phyloP scores from a whole-genome alignment of 805 yeast species.

The Myxozyma mucilagina region DNA sequence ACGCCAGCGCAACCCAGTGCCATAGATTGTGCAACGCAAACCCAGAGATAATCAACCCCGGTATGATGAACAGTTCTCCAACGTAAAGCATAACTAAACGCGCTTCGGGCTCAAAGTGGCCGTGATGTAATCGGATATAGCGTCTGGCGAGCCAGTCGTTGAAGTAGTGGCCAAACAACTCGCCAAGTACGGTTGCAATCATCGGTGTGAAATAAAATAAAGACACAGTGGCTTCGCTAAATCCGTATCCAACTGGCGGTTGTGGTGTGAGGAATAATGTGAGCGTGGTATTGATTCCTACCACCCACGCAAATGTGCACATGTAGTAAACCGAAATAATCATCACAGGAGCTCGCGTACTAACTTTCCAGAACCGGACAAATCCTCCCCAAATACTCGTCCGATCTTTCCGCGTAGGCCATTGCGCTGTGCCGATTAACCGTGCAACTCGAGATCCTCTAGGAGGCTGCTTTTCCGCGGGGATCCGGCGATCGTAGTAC shows the following conservation, averaged over 20 bases:
- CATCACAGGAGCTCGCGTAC: background rate
- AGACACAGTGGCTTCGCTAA: background rate
- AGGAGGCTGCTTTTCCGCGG: constrained; percentile 7
- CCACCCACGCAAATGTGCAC: constrained; percentile 11
- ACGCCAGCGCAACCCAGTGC: constrained; percentile 10
- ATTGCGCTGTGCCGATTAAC: constrained; percentile 8
- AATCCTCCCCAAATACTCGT: background rate
- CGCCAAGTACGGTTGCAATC: constrained; percentile 10
- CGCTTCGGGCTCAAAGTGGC: constrained; percentile 14
- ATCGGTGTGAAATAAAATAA: constrained; percentile 11
- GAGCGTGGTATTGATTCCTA: constrained; percentile 8
- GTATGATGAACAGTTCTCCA: constrained; percentile 2
- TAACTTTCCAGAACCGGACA: background rate
- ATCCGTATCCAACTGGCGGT: constrained; percentile 12
- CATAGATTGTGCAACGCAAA: constrained; percentile 6
- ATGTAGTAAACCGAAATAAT: background rate
- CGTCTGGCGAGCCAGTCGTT: constrained; percentile 9
- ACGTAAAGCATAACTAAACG: constrained; percentile 1
- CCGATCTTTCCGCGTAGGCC: constrained; percentile 2
- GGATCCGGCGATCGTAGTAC: constrained; percentile 1
- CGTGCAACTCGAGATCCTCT: background rate
- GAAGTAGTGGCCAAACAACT: constrained; percentile 8
- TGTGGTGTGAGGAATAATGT: constrained; percentile 4
- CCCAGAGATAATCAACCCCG: constrained; percentile 8
- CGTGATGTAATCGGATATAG: constrained; percentile 6